phyloP scores from a whole-genome alignment of 2,329 filamentous ascomycete species.

The Cladorrhinum sp. region DNA sequence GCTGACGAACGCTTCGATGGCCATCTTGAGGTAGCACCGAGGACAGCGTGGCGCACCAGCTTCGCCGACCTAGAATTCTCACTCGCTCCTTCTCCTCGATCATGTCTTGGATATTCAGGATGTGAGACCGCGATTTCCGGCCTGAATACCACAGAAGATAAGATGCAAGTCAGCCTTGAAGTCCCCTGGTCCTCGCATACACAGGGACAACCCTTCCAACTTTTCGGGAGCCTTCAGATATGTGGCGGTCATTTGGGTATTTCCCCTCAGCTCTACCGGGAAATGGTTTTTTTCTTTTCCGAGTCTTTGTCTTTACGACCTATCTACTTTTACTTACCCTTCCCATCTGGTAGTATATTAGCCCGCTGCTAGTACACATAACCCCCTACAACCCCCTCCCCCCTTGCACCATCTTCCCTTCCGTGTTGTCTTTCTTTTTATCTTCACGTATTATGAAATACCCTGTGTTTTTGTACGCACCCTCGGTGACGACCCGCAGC shows the following conservation, averaged over 20 bases:
- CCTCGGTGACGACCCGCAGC: background rate
- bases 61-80: background rate
- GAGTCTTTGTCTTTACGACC: background rate
- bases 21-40: background rate
- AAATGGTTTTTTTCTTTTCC: background rate
- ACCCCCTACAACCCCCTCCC: background rate
- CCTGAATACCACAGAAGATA: background rate
- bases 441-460: background rate
- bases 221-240: background rate
- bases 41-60: background rate
- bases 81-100: background rate
- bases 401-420: background rate
- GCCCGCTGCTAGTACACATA: background rate
- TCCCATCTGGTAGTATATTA: background rate
- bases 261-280: background rate
- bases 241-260: background rate
- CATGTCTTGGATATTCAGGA: background rate
- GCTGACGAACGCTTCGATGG: background rate
- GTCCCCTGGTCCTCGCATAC: background rate
- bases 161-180: background rate
- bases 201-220: conserved; percentile 6
- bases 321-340: too few relatives aligned
- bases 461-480: background rate
- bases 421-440: background rate
- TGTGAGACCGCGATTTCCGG: background rate